Base-by-base conservation (phyloP, 208 protist species). In the Acanthamoeba healyi region DNA sequence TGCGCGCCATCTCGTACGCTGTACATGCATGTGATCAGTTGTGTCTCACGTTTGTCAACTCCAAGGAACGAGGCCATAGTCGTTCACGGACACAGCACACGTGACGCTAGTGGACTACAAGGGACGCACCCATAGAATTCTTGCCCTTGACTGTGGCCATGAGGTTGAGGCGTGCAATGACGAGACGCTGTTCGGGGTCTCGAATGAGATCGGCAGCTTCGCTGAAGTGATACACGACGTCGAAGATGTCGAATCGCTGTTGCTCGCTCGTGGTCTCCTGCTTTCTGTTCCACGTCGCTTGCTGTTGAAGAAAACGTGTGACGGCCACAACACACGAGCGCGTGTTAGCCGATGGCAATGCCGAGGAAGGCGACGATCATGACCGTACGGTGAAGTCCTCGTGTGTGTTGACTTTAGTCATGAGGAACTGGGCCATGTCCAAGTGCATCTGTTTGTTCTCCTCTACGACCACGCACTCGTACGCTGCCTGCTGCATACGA, bases 1-100 rank as follows among this genome's bases (percentile, higher is more conserved):
- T 92, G 6, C 86, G 32, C n/a, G 86, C 86, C 86, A 92, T 92
- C 40, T 67, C 61, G 40, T 92, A 92, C 34, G 86, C 86, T 74
- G 24, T n/a, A 7, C 0, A 40, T 38, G 0, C 32, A 32, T 19
- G 2, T 15, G 38, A 40, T 38, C 6, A 40, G n/a, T n/a, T n/a
- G n/a, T n/a, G n/a, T n/a, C n/a, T n/a, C n/a, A n/a, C n/a, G n/a
- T n/a, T n/a, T n/a, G n/a, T n/a, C n/a, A n/a, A n/a, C n/a, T n/a
- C n/a, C n/a, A n/a, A n/a, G n/a, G n/a, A n/a, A n/a, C n/a, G n/a
- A n/a, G n/a, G n/a, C n/a, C n/a, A 70, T 77, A 38, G 9, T 15
- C 3, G 44, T 77, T n/a, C 7, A 46, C 7, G 1, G 4, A 44
- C 26, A 46, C 2, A 29, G 22, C 46, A 29, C 26, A n/a, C n/a